Base-by-base conservation (phyloP, 2,329 filamentous ascomycete genomes). In the Calonectria hongkongensis region DNA sequence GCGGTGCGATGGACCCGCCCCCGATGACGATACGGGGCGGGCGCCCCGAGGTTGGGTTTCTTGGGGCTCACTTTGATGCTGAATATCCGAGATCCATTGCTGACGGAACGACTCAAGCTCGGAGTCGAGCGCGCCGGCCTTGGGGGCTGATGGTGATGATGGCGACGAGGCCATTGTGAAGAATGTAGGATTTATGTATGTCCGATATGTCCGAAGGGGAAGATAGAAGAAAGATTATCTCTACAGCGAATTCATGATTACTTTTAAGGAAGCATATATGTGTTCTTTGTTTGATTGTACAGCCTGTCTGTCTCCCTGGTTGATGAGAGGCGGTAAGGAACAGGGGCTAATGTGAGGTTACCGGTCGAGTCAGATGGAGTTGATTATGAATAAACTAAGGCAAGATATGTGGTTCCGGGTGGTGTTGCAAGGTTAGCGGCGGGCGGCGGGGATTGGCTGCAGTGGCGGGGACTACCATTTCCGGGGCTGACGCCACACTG, bases 51-150 rank as follows among this genome's bases (percentile, higher is more conserved):
- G 21, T 33, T 64, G 67, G 3, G 56, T 16, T 7, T 74, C 75
- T 6, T 68, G 72, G n/a, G 75, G 81, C 36, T 66, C 83, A 73
- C 81, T 48, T 67, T 87, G 3, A 84, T 83, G 62, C 87, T 67
- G 81, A 8, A 98, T 94, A 82, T 98, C 96, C 78, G 95, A 93
- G 72, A 92, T 91, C 96, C 96, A 98, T 88, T 95, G 90, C 80
- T 91, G 90, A 76, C 96, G 93, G 85, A 98, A 98, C 56, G 90
- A 92, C 84, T 98, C 95, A 73, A 98, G 90, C 83, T 98, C 95
- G 64, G 92, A 89, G 82, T 91, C 89, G 60, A 89, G 83, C 69
- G 87, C 84, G 76, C 86, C 81, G 41, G 68, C 54, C 58, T 75
- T 72, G 65, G 68, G 58, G 43, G 76, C 70, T n/a, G 50, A 30